These are phyloP conservation scores for Lactarius vividus DNA, from an alignment of 768 basidiomycete species.

Conservation along the genomic window DNA sequence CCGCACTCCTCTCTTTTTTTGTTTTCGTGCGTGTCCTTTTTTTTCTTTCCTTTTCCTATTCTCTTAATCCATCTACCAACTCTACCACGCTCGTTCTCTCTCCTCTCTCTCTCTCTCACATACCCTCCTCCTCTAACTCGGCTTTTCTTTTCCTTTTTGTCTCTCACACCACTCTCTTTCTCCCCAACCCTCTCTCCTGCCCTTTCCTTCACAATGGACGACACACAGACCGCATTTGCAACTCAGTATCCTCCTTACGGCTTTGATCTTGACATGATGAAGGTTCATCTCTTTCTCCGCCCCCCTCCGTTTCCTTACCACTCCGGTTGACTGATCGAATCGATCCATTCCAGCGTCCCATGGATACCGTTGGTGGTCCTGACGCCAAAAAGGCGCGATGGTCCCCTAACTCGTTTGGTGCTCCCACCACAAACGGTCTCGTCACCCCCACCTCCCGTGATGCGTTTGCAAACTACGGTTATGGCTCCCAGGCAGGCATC, in stretches of 20 bases:
- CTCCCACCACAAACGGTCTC: slow-evolving; percentile 38
- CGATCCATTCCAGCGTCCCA: slow-evolving; percentile 63
- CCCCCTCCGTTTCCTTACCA: slow-evolving; percentile 14
- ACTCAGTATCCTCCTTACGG: slow-evolving; percentile 66
- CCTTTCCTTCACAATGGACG: slow-evolving; percentile 53
- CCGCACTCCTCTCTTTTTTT: slow-evolving; percentile 39
- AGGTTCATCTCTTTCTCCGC: slow-evolving; percentile 46
- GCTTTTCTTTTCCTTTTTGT: slow-evolving; percentile 45
- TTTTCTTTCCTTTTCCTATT: slow-evolving; percentile 10
- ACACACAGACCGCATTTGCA: slow-evolving; percentile 68
- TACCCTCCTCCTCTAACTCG: slow-evolving; percentile 55
- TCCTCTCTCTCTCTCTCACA: slow-evolving; percentile 35
- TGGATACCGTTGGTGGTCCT: slow-evolving; percentile 78
- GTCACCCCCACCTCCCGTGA: slow-evolving; percentile 52
- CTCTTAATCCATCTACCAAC: slow-evolving; percentile 28
- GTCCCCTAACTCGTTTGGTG: slow-evolving; percentile 62
- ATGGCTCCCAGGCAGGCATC: slow-evolving; percentile 69
- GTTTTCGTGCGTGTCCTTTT: slow-evolving; percentile 43
- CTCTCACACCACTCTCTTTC: slow-evolving; percentile 13
- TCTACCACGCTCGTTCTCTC: slow-evolving; percentile 31
- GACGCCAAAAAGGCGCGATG: slow-evolving; percentile 90
- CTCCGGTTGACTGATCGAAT: background rate
- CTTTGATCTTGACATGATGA: slow-evolving; percentile 92
- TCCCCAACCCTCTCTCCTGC: slow-evolving; percentile 15
- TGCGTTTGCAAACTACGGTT: slow-evolving; percentile 84